phyloP scores from a whole-genome alignment of 139 green algal genomes.

The Mesotaenium endlicherianum region DNA sequence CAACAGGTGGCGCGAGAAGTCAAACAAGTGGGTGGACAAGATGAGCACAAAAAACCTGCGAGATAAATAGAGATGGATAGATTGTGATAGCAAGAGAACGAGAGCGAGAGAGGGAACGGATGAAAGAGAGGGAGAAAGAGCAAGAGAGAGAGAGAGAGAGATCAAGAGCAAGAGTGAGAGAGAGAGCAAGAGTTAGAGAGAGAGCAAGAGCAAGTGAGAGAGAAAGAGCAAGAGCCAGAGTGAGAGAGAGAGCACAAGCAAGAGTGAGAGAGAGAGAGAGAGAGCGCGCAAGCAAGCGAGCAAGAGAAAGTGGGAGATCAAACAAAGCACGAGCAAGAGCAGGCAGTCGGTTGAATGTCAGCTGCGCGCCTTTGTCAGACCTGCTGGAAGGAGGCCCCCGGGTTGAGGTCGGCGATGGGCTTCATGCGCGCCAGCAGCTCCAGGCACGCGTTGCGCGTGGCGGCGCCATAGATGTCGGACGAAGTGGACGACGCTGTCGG shows the following conservation, averaged over 20 bases:
- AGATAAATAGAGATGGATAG: no score
- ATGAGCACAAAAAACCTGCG: no score
- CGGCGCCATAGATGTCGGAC: slow-evolving; percentile 89
- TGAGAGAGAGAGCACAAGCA: background rate
- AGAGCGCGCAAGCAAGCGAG: background rate
- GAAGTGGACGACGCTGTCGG: slow-evolving; percentile 87
- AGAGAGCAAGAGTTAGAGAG: background rate
- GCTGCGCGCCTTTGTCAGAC: no score
- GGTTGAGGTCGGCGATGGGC: slow-evolving; percentile 54
- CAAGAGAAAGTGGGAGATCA: background rate
- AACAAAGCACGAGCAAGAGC: background rate
- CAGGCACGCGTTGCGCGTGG: slow-evolving; percentile 83
- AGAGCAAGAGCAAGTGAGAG: background rate
- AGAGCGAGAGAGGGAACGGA: background rate
- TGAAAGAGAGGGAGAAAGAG: slow-evolving; percentile 9
- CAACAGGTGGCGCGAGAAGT: no score
- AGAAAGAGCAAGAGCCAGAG: background rate
- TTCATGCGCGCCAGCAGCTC: slow-evolving; percentile 79
- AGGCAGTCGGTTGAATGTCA: no score
- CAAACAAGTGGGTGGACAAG: no score
- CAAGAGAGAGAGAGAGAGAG: background rate
- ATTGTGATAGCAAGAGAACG: no score
- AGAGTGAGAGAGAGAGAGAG: background rate
- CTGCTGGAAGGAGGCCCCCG: slow-evolving; percentile 54
- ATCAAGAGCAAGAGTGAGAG: background rate